These are phyloP conservation scores for Leccinellum luteum DNA, from an alignment of 768 basidiomycete genomes.

Conservation along the genomic window DNA sequence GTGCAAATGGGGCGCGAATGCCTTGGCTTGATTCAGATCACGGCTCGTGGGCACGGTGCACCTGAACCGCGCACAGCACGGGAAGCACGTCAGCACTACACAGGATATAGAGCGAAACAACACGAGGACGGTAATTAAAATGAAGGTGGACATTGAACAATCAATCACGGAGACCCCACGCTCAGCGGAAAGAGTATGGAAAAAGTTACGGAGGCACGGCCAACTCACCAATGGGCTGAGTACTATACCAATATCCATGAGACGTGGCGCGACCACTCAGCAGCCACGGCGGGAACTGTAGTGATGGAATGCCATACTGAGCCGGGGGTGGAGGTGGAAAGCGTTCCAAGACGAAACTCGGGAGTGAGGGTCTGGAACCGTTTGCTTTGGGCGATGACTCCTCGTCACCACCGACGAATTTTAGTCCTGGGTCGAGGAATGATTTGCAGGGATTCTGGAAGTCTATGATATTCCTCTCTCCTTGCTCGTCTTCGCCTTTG, in stretches of 20 bases:
- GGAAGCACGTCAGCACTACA: slow-evolving; percentile 10
- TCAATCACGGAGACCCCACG: neutral
- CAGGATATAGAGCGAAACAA: neutral
- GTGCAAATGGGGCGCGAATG: slow-evolving; percentile 5
- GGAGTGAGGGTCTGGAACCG: neutral
- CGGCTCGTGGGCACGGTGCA: slow-evolving; percentile 8
- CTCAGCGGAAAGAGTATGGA: neutral
- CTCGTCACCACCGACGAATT: slow-evolving; percentile 9
- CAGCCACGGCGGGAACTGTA: slow-evolving; percentile 16
- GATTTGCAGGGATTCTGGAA: slow-evolving; percentile 31
- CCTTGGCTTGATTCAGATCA: slow-evolving; percentile 10
- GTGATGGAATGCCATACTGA: slow-evolving; percentile 11
- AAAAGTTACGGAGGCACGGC: neutral
- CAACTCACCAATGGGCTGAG: slow-evolving; percentile 20
- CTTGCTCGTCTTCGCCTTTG: slow-evolving; percentile 18
- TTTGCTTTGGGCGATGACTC: no score
- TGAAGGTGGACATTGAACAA: slow-evolving; percentile 2
- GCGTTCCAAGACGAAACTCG: neutral
- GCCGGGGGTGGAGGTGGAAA: slow-evolving; percentile 10
- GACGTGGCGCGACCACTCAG: slow-evolving; percentile 8
- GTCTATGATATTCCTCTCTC: slow-evolving; percentile 12
- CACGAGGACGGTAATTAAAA: neutral
- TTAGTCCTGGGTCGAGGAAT: slow-evolving; percentile 15
- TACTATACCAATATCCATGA: slow-evolving; percentile 20
- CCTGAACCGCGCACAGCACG: slow-evolving; percentile 9